Base-by-base conservation (phyloP, 1,284 basidiomycete genomes). In the Ustilago xerochloae region DNA sequence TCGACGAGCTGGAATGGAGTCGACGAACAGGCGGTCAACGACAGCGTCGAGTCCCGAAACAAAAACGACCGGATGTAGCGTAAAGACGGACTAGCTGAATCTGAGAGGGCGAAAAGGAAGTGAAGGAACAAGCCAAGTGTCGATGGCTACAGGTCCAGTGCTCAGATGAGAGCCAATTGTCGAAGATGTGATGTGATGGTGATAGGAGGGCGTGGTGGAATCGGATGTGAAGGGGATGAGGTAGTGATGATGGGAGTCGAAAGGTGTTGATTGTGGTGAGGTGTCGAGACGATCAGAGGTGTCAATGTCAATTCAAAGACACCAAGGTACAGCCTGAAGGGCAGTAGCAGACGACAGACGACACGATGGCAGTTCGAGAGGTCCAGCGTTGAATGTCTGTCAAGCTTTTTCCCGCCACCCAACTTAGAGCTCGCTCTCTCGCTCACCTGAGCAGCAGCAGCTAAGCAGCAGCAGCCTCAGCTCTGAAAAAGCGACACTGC, bases 141-240 rank as follows among this genome's bases (percentile, higher is more conserved):
- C 18, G 18, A 8, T 22, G 41, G 9, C 8, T 24, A n/a, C 22
- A 15, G 16, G n/a, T 8, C 6, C 5, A 20, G 6, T 22, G 38
- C 8, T 41, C 7, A 41, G 22, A 24, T 2, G 1, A 43, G 8
- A 26, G 41, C n/a, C n/a, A n/a, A n/a, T n/a, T n/a, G 8, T 24
- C 24, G n/a, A 33, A 22, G 20, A 15, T 28, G 54, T 28, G 45
- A 43, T 33, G 20, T 46, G 46, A 45, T n/a, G 56, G n/a, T 51
- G 33, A 47, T 54, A 65, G 56, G 63, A 55, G 46, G 24, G 47
- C 55, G 56, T 9, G 13, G 12, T 8, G 22, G 16, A 15, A 4
- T 5, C 15, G 7, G 22, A 43, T 18, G 8, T 41, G 38, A 32
- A 13, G 13, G 39, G 26, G 38, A 20, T 32, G 38, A 49, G 33